A percentile compares a stretch with the other conserved stretches of the same genome.
Evolutionary conservation across 371 early-diverging fungal species (phyloP).

Genomic region (Mortierella sp.): DNA sequence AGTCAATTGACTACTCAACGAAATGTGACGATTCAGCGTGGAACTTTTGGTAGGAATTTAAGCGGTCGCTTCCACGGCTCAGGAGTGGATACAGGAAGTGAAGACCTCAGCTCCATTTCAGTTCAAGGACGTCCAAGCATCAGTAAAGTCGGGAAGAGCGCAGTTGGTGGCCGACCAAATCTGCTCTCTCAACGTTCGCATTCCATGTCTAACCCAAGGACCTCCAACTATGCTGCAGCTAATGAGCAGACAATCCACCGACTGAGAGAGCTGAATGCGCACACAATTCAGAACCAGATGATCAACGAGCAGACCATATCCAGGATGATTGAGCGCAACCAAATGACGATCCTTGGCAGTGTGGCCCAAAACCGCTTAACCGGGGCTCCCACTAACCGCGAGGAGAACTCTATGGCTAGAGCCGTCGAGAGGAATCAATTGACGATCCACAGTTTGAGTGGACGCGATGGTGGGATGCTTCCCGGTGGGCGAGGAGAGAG

Average conservation of each 20-base stretch:
- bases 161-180: constrained; percentile 31
- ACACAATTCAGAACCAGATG: constrained; percentile 60
- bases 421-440: constrained; percentile 78
- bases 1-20: constrained; percentile 20
- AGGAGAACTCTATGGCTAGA: constrained; percentile 65
- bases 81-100: constrained; percentile 9
- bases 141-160: constrained; percentile 9
- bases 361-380: constrained; percentile 55
- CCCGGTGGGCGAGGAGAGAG: constrained; percentile 40
- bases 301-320: constrained; percentile 77
- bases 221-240: constrained; percentile 36
- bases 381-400: constrained; percentile 58
- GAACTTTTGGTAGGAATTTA: constrained; percentile 2
- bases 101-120: constrained; percentile 29
- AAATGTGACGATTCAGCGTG: constrained; percentile 15
- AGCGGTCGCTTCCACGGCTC: constrained; percentile 7
- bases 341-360: constrained; percentile 65
- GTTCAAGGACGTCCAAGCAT: constrained; percentile 31
- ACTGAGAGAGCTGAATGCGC: constrained; percentile 58
- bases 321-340: constrained; percentile 74
- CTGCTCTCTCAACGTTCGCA: constrained; percentile 42
- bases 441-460: constrained; percentile 74
- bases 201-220: constrained; percentile 27
- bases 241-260: constrained; percentile 59
- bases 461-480: constrained; percentile 38